Base-by-base conservation (phyloP, 495 filamentous ascomycete species). In the Daldinia bambusicola region DNA sequence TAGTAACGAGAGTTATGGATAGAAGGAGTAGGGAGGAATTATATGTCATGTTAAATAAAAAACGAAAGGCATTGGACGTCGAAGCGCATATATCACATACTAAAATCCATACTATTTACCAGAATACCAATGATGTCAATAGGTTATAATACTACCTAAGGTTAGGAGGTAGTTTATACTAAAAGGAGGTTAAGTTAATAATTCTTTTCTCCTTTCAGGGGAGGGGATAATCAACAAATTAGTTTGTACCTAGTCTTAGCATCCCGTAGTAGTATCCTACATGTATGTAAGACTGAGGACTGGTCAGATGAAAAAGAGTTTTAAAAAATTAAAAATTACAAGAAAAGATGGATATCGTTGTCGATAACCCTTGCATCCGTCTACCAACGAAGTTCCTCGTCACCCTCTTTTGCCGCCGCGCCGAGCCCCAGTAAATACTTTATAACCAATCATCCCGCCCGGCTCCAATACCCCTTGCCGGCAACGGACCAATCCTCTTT, bases 371-470 rank as follows among this genome's bases (percentile, higher is more conserved):
- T 73, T 73, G 70, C 70, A 73, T 73, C 53, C 38, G 31, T 73
- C 66, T 61, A 73, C 70, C 70, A 73, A 73, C 70, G 66, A 73
- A 63, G 34, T 73, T 69, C 57, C 57, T 73, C 70, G 70, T 73
- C 70, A 73, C 70, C 66, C 66, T 66, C 61, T 73, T 73, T 73
- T 73, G 61, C 70, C 70, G 70, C 70, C 70, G 70, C 65, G 66
- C 70, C 70, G 26, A 73, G 70, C 61, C 66, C 67, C 64, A 73
- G 70, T 55, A 69, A 66, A 73, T 69, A 55, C 56, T 60, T 73
- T 63, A 66, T 59, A 66, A 22, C 70, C 70, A 73, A 73, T 73
- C 70, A 73, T 69, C 66, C 70, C 26, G 32, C 57, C 58, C 50
- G 57, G 56, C 66, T 73, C 41, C 34, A 53, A 52, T 31, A 34